Base-by-base conservation (phyloP, 2,329 filamentous ascomycete species). In the Coniella lustricola region DNA sequence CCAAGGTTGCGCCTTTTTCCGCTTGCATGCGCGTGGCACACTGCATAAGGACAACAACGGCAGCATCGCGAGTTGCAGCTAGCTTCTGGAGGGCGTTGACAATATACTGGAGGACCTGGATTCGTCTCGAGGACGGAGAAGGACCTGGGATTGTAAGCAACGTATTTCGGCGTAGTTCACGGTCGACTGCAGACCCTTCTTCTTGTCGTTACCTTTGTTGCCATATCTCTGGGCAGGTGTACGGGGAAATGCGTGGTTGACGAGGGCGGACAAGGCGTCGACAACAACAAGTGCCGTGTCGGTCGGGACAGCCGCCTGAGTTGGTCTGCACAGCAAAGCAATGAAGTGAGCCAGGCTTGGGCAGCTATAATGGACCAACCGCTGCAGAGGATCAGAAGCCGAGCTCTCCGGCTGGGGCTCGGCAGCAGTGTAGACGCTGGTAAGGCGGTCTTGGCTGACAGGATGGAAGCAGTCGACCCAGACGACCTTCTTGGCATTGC, bases 21-120 rank as follows among this genome's bases (percentile, higher is more conserved):
- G 73, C 72, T 53, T 85, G 82, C 67, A 94, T 84, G 56, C 83
- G 85, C n/a, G 88, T 94, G 36, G 84, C 85, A 51, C 85, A 88
- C 62, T 94, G 90, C 33, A 83, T 89, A 42, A 90, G 74, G 17
- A 93, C 64, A 3, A 95, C 71, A 36, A 95, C 73, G 20, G 88
- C 85, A 45, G 90, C 73, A 58, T 87, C 77, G 54, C 80, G 77
- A 25, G 84, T 77, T 10, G 84, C 81, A 4, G 90, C 88, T 10
- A 95, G 74, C 58, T 84, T 90, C 52, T 84, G 79, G 10, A 96
- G 67, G 3, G 84, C 79, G 49, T 78, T 82, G 51, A 88, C 79
- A 22, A 95, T 74, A 49, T 72, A 73, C 57, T 82, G 77, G 7
- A 84, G 66, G 46, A 71, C 72, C 59, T 75, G 76, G 12, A 74